phyloP scores from a whole-genome alignment of 306 rosid genomes.

The Quercus agrifolia region DNA sequence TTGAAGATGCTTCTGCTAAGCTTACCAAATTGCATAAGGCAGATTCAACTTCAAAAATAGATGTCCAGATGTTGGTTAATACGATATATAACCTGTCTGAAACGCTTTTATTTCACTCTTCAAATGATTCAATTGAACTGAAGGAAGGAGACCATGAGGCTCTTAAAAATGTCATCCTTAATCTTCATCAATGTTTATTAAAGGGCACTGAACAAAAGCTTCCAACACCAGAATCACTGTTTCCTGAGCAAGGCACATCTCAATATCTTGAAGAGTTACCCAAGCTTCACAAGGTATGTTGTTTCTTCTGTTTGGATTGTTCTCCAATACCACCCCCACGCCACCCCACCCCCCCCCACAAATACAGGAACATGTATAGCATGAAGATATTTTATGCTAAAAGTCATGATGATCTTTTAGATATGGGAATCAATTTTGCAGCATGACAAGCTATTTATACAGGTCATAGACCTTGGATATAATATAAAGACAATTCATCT shows the following conservation, averaged over 20 bases:
- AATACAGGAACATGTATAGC: slow-evolving; percentile 5
- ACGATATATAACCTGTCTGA: slow-evolving; percentile 60
- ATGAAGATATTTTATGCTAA: background rate
- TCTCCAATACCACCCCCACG: too few species aligned
- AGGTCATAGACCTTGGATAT: background rate
- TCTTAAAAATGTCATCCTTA: slow-evolving; percentile 50
- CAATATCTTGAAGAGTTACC: slow-evolving; percentile 25
- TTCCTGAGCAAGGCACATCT: slow-evolving; percentile 33
- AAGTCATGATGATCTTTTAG: background rate
- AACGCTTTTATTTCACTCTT: slow-evolving; percentile 54
- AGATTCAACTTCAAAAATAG: slow-evolving; percentile 42
- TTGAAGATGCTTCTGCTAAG: slow-evolving; percentile 30
- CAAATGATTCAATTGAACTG: slow-evolving; percentile 36
- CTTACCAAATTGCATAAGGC: slow-evolving; percentile 28
- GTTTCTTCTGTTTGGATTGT: slow-evolving; percentile 12
- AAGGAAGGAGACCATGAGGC: slow-evolving; percentile 40
- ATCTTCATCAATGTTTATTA: slow-evolving; percentile 50
- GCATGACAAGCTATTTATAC: background rate
- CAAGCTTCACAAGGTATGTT: slow-evolving; percentile 48
- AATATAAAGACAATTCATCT: background rate
- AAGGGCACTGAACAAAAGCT: slow-evolving; percentile 36
- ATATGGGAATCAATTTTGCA: background rate
- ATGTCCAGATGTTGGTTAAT: slow-evolving; percentile 54
- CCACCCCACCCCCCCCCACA: background rate
- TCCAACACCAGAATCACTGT: slow-evolving; percentile 25